Evolutionary conservation across 2,329 filamentous ascomycete genomes (phyloP), one percentile per base, ranked within the genome.

Genomic region (Fusarium sp.): DNA sequence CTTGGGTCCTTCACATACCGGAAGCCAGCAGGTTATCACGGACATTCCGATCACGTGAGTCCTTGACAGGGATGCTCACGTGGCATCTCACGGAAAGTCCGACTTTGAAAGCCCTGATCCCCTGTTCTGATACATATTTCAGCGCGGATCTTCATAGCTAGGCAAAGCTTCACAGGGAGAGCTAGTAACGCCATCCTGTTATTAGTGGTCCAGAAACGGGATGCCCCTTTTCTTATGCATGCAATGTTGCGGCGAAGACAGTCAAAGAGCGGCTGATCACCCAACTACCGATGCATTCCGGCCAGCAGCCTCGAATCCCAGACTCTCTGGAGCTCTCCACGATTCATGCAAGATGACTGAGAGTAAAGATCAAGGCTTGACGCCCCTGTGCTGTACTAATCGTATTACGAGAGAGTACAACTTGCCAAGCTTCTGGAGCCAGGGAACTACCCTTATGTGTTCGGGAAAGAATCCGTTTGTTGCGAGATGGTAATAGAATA

Each of bases 21-120:
- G 19, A 30, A 7, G 16, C 25, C 9, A 6, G 5, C 25, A 4
- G 5, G 1, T 1, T n/a, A 7, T 7, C 13, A n/a, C 18, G 25
- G 13, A 49, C 4, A 32, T 49, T 2, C 19, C 46, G 46, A 16
- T 30, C 46, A 49, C 19, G 19, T n/a, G 19, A 1, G 1, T 8
- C 28, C 28, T 5, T 16, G 6, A 49, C 46, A 32, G 11, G 9
- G 12, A 16, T 49, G 0, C 1, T n/a, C 19, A 16, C 9, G 7
- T 6, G 25, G 44, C 6, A 32, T n/a, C 11, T 47, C 1, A 21
- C 28, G 46, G 25, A 10, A 10, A 28, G 5, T 30, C 18, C 19
- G 11, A 10, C 12, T 10, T 47, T 2, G 8, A 10, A 4, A 30
- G 13, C 25, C 25, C 11, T 28, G n/a, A n/a, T n/a, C n/a, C n/a